Conservation (phyloP, 2,329 filamentous ascomycete genomes). For the Tolypocladium amazonense region DNA sequence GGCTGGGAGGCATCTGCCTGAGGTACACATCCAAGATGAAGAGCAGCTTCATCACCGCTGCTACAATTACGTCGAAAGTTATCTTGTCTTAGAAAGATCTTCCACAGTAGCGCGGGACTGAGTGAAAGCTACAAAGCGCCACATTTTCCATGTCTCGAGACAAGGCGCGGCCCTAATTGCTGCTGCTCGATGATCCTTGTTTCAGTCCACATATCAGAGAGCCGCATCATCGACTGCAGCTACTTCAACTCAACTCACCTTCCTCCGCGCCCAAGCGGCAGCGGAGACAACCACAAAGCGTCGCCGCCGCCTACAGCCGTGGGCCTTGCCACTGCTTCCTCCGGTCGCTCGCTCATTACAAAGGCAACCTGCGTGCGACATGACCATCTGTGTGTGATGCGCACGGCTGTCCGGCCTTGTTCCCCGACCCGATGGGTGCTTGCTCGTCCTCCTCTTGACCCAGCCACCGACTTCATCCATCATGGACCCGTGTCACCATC, state of each 20-base stretch:
- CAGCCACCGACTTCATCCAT: slow-evolving; percentile 3
- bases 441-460: not conserved
- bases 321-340: not conserved
- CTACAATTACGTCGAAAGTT: not conserved
- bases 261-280: not conserved
- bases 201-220: not conserved
- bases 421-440: slow-evolving; percentile 3
- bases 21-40: not conserved
- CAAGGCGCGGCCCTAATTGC: too few relatives aligned
- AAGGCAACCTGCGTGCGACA: not conserved
- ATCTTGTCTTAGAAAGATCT: not conserved
- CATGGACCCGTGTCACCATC: slow-evolving; percentile 1
- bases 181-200: not conserved
- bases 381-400: not conserved
- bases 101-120: not conserved
- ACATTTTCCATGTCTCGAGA: not conserved
- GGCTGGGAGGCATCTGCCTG: not conserved
- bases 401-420: not conserved
- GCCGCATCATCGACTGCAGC: not conserved
- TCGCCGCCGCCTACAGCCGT: not conserved
- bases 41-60: not conserved
- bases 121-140: not conserved
- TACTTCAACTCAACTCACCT: not conserved
- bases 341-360: not conserved
- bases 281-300: not conserved